Evolutionary conservation across 2,329 filamentous ascomycete species (phyloP).

Genomic region (Neoascochyta sp.): DNA sequence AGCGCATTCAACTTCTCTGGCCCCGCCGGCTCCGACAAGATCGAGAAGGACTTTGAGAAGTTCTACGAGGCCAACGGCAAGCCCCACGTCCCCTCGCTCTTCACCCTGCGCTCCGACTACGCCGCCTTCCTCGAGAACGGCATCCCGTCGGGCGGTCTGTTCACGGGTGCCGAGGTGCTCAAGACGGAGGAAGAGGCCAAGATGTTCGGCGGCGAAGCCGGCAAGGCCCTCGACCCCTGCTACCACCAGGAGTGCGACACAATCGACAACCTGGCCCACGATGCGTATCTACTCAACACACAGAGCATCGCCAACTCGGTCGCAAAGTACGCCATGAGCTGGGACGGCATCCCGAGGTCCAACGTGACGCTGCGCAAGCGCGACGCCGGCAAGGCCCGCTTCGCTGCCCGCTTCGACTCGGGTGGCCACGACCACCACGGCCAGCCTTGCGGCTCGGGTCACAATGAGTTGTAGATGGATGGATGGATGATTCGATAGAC

Average conservation of each 20-base stretch:
- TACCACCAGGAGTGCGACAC: conserved; percentile 40
- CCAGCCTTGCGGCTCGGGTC: conserved; percentile 21
- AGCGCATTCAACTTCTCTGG: conserved; percentile 38
- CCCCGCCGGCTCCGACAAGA: conserved; percentile 33
- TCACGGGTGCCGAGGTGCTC: conserved; percentile 41
- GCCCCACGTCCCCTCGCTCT: conserved; percentile 34
- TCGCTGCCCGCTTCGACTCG: conserved; percentile 22
- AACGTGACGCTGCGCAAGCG: conserved; percentile 29
- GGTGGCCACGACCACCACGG: conserved; percentile 27
- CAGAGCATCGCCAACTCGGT: conserved; percentile 40
- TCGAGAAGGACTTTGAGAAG: conserved; percentile 35
- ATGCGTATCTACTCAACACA: conserved; percentile 38
- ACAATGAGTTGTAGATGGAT: conserved; percentile 12
- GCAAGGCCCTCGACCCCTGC: conserved; percentile 36
- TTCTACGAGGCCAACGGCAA: conserved; percentile 36
- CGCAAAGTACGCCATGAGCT: conserved; percentile 37
- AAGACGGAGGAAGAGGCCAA: conserved; percentile 38
- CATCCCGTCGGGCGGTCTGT: conserved; percentile 40
- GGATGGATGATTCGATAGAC: conserved; percentile 4
- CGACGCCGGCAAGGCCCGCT: conserved; percentile 22
- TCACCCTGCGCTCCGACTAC: conserved; percentile 41
- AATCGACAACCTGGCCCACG: conserved; percentile 35
- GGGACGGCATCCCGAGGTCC: conserved; percentile 33
- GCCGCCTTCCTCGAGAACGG: conserved; percentile 42
- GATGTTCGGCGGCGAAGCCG: conserved; percentile 38